These are phyloP conservation scores for Ichthyophthirius multifiliis DNA, from an alignment of 169 alveolate species.

Conservation along the genomic window DNA sequence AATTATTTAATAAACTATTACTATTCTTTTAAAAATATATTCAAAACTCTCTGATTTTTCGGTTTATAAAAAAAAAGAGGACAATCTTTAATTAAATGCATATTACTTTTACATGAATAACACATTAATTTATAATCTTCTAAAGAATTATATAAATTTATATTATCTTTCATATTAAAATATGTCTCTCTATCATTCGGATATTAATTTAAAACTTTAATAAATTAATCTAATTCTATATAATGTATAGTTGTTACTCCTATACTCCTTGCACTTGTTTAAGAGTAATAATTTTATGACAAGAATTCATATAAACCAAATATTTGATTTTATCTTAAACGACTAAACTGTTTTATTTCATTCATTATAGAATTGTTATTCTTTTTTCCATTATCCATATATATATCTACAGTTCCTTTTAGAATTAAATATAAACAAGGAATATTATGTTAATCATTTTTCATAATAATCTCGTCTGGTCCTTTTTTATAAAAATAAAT, in stretches of 20 bases:
- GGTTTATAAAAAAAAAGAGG: slow-evolving; percentile 1
- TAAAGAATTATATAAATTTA: not conserved
- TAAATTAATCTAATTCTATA: not conserved
- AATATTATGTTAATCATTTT: not conserved
- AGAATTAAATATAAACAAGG: not conserved
- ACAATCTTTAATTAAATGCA: not conserved
- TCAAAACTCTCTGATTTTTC: not conserved
- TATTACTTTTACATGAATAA: not conserved
- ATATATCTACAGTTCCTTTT: not conserved
- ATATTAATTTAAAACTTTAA: not conserved
- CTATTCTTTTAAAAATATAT: not conserved
- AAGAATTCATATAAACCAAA: not conserved
- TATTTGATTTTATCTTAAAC: not conserved
- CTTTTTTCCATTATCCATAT: not conserved
- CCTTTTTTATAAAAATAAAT: not conserved
- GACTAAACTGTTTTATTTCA: not conserved
- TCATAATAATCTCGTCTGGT: not conserved
- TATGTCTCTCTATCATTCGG: not conserved
- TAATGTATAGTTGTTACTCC: not conserved
- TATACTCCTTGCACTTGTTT: not conserved
- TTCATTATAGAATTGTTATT: not conserved
- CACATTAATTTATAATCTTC: not conserved
- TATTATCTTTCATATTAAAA: not conserved
- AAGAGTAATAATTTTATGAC: not conserved
- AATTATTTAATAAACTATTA: not conserved